Evolutionary conservation across 768 basidiomycete species (phyloP), one percentile per base, ranked within the genome.

Genomic region (Candolleomyces eurysporus): DNA sequence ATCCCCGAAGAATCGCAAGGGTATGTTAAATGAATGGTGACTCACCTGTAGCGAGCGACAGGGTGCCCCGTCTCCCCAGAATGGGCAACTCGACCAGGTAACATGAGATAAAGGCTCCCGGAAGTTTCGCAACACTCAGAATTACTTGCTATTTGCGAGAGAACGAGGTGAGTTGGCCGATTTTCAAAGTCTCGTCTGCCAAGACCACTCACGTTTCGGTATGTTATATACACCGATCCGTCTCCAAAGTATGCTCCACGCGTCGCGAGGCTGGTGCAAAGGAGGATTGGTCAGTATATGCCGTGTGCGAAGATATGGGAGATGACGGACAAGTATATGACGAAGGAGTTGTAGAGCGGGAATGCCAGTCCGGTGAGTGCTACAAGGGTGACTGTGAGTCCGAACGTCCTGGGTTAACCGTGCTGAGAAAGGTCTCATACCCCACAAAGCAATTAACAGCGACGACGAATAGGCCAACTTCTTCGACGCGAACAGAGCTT

Each of bases 321-420:
- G 36, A 36, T 36, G 36, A 56, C 68, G 57, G 54, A 75, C 73
- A 70, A 75, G 55, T 69, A 71, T 7, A 71, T 71, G 8, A 73
- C 65, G 39, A 72, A 73, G 1, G 71, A 62, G 56, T 72, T 72
- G 48, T 75, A 74, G 48, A 75, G 59, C 5, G 72, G 72, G 52
- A 70, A 75, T 1, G 90, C 90, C 14, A 92, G 79, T 8, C 90
- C 91, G 61, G 92, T 92, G 48, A 92, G 76, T 1, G 84, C 89
- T 90, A 63, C 63, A 7, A 5, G 51, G 10, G 10, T 4, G 39
- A 39, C n/a, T 58, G 6, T 32, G 19, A 22, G 32, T 40, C 11
- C 36, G 17, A 46, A 16, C 21, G 13, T 65, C 30, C 16, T 0
- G 21, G 10, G 16, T 22, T 39, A 8, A 32, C 13, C 46, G 30